phyloP scores from a whole-genome alignment of 169 alveolate species.

The Neospora caninum region DNA sequence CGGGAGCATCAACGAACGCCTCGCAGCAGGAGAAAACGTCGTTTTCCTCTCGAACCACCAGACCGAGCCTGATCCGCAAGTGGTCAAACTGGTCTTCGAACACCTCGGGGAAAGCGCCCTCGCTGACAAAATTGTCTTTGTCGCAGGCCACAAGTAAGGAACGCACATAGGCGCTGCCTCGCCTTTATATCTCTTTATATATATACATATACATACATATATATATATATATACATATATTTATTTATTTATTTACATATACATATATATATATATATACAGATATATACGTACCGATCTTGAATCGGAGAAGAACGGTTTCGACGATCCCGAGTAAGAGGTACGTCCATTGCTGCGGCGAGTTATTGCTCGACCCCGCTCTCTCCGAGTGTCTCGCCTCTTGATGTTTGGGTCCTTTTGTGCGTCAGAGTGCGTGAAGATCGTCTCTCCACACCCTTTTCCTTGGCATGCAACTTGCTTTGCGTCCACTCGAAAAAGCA shows the following conservation, averaged over 20 bases:
- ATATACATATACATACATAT: neutral
- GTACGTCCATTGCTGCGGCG: no score
- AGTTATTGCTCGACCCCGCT: no score
- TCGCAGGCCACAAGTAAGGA: slow-evolving; percentile 67
- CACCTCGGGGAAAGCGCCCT: slow-evolving; percentile 46
- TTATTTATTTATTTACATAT: neutral
- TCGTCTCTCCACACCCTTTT: slow-evolving; percentile 60
- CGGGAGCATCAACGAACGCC: neutral
- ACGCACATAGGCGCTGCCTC: neutral
- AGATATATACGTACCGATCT: neutral
- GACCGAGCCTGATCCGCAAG: slow-evolving; percentile 72
- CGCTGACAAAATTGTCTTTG: slow-evolving; percentile 37
- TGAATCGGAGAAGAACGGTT: no score
- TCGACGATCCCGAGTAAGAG: no score
- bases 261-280: neutral
- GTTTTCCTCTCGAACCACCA: slow-evolving; percentile 67
- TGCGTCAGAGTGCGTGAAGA: slow-evolving; percentile 64
- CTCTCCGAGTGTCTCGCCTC: no score
- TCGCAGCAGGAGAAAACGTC: slow-evolving; percentile 57
- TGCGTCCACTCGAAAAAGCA: slow-evolving; percentile 71
- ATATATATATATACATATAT: neutral
- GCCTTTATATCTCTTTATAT: neutral
- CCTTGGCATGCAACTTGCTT: slow-evolving; percentile 67
- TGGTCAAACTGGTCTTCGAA: slow-evolving; percentile 37
- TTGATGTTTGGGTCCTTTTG: neutral